These are phyloP conservation scores for Podaxis carcinomalis DNA, from an alignment of 768 basidiomycete species.

Conservation along the genomic window DNA sequence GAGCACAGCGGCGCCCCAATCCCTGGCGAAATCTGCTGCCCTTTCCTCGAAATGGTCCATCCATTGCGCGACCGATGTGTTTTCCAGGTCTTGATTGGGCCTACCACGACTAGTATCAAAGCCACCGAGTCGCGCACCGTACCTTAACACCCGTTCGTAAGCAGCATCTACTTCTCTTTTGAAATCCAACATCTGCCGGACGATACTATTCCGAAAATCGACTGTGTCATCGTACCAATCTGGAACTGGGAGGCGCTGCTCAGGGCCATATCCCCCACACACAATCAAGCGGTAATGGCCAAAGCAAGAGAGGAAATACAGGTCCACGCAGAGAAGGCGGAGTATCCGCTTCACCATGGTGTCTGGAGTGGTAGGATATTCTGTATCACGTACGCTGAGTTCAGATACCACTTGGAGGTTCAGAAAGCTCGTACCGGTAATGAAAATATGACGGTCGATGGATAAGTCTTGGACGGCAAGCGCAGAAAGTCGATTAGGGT, in stretches of 20 bases:
- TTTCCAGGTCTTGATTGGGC: neutral
- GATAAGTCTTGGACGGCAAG: neutral
- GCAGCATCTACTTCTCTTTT: neutral
- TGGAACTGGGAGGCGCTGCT: neutral
- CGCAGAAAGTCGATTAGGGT: conserved; percentile 3
- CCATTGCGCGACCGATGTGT: neutral
- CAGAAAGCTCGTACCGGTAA: conserved; percentile 1
- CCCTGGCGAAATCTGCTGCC: neutral
- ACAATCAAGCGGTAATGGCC: conserved; percentile 5
- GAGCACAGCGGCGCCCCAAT: neutral
- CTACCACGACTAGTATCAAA: neutral
- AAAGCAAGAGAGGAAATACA: neutral
- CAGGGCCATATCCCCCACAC: conserved; percentile 1
- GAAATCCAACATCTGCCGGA: neutral
- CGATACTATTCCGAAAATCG: neutral
- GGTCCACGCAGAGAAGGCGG: conserved; percentile 1
- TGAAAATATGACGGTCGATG: neutral
- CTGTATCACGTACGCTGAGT: neutral
- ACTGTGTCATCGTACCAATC: conserved; percentile 2
- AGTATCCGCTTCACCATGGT: neutral
- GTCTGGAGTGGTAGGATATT: neutral
- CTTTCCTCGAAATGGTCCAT: neutral
- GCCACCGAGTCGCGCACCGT: neutral
- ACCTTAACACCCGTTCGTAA: neutral
- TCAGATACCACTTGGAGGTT: too few species aligned